Evolutionary conservation across 192 early-diverging fungal species (phyloP).

Genomic region (Powellomyces hirtus): DNA sequence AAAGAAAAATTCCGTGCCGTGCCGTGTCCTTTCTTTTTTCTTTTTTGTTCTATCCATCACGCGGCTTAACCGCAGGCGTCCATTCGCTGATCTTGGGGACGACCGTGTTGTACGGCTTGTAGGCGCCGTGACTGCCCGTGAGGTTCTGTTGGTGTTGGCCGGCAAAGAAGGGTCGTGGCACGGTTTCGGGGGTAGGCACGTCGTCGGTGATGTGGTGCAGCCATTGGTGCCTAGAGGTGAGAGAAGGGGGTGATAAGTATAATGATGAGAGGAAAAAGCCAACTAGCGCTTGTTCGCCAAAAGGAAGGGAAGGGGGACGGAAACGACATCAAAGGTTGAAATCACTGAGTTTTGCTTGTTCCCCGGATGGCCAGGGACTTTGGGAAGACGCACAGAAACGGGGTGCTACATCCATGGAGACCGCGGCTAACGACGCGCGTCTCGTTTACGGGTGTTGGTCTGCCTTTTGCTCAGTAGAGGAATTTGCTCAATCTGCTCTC

Average conservation of each 20-base stretch:
- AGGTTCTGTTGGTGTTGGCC: slow-evolving; percentile 37
- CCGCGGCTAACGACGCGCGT: no score
- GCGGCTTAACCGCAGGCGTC: slow-evolving; percentile 30
- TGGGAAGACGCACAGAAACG: no score
- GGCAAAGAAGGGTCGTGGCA: slow-evolving; percentile 45
- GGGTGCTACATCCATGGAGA: no score
- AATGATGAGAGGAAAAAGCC: no score
- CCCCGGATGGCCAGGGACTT: no score
- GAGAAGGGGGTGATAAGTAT: no score
- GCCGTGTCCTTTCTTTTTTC: no score
- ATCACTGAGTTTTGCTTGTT: not conserved
- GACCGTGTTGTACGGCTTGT: slow-evolving; percentile 52
- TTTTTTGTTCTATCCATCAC: slow-evolving; percentile 23
- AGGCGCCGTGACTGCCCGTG: slow-evolving; percentile 48
- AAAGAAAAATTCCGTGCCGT: no score
- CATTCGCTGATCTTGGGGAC: slow-evolving; percentile 44
- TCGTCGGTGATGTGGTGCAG: slow-evolving; percentile 54
- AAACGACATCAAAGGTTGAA: not conserved
- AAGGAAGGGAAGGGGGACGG: not conserved
- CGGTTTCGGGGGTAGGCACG: slow-evolving; percentile 35
- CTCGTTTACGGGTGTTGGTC: no score
- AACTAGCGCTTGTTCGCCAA: not conserved
- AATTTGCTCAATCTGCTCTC: no score
- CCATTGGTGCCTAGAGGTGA: slow-evolving; percentile 51
- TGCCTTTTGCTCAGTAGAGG: no score